A percentile compares a stretch with the other conserved stretches of the same genome.
Conservation (phyloP, 1,139 yeast genomes). For the Protomyces inouyei region DNA sequence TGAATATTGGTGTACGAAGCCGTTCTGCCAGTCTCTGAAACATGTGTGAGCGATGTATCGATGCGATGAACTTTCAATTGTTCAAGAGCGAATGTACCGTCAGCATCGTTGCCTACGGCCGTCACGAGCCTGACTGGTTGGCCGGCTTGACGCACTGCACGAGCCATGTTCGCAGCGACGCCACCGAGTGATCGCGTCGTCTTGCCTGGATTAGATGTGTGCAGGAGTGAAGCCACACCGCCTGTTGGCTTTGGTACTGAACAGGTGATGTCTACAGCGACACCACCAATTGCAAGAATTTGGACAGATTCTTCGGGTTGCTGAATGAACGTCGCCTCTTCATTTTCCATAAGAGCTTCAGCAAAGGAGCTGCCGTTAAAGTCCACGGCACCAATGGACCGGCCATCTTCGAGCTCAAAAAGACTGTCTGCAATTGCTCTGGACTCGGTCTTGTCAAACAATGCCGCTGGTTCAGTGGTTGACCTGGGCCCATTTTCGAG, state of each 20-base stretch:
- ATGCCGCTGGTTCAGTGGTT: neutral
- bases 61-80: conserved; percentile 38
- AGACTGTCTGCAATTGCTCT: neutral
- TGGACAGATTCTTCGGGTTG: neutral
- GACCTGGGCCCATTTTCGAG: conserved; percentile 39
- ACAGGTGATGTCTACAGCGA: conserved; percentile 70
- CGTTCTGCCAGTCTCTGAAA: conserved; percentile 44
- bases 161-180: conserved; percentile 71
- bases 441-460: neutral
- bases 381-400: neutral
- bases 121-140: conserved; percentile 50
- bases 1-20: conserved; percentile 74
- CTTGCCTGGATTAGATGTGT: conserved; percentile 72
- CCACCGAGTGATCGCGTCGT: conserved; percentile 66
- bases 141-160: conserved; percentile 32
- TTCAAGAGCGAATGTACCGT: conserved; percentile 46
- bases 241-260: conserved; percentile 35
- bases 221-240: conserved; percentile 33
- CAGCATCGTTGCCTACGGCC: conserved; percentile 54
- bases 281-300: conserved; percentile 58
- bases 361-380: neutral
- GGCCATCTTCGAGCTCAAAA: conserved; percentile 2
- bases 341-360: neutral
- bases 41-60: conserved; percentile 43
- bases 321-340: neutral